Base-by-base conservation (phyloP, 306 rosid species). In the Fagus sylvatica region DNA sequence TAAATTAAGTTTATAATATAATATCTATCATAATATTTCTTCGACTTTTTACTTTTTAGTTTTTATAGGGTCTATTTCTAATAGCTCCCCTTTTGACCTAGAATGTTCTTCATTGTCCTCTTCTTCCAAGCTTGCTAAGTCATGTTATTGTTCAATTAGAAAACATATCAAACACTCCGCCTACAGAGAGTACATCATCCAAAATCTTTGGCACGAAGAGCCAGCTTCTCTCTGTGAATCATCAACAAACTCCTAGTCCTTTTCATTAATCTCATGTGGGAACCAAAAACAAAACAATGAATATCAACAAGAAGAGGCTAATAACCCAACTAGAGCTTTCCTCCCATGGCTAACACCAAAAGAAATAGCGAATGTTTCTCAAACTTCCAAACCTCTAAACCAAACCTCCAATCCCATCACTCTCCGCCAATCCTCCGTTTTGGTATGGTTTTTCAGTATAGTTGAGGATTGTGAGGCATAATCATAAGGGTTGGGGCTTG, bases 401-500 rank as follows among this genome's bases (percentile, higher is more conserved):
- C 28, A 22, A 22, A 22, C 28, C 28, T 22, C 28, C 28, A 22
- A 22, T 22, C 71, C 88, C 80, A 74, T 92, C 76, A 79, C 90
- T 49, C 73, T 77, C 67, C 72, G 51, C 72, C 94, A 95, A 22
- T 60, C 81, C 73, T 79, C 88, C 60, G 83, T 86, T 77, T 67
- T 88, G 78, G 90, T 80, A 79, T 1, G 88, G 90, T 59, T 76
- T 90, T 83, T 76, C 84, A 22, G 86, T 89, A 16, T 66, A 83
- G 81, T 79, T 89, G 86, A 94, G 87, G 89, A 84, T 94, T 73
- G 81, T 87, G 77, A 85, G 87, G 76, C 85, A 80, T 76, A 6
- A 9, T 70, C 83, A 84, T 76, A 94, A 94, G 84, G 94, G 98
- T 7, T 94, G 98, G 97, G 80, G 89, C 54, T 83, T 94, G 92